Base-by-base conservation (phyloP, 1,284 basidiomycete species). In the Cystobasidiaceae sp. region DNA sequence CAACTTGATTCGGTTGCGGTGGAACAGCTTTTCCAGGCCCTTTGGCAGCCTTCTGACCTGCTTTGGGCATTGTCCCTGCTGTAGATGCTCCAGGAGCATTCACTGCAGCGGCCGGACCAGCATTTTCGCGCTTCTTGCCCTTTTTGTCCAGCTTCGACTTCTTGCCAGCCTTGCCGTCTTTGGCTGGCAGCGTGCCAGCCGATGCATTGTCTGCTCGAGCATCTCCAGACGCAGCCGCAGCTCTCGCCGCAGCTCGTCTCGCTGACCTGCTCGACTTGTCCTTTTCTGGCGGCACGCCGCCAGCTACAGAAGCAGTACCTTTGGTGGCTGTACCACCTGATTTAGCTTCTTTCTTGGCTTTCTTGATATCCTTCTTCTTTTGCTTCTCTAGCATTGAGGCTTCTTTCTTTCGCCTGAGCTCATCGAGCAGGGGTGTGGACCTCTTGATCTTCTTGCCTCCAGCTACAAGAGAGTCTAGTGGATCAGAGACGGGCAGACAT, bases 351-450 rank as follows among this genome's bases (percentile, higher is more conserved):
- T 68, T 57, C 30, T 48, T 50, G 13, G 49, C 30, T 33, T 37
- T 49, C 11, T 43, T 28, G 37, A 43, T 44, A 8, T 60, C 56
- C 3, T 30, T 11, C 63, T 52, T 28, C 52, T 46, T 33, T 56
- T 58, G 19, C 70, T 21, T 59, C 85, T 71, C 84, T 60, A 30
- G 69, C 63, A 9, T 63, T 61, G 21, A n/a, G n/a, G 55, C 85
- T 71, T 84, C 81, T 73, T 86, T 88, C 75, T 89, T 86, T 0
- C 86, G 86, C 71, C 88, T 46, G 60, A 96, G 82, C 1, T 90
- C 89, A 72, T 93, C 90, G 33, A 96, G 83, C 25, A 94, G 82
- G 0, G 92, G 92, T 0, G 92, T 94, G 0, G 87, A 87, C 66
- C 86, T 90, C 0, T 89, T 54, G 46, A 57, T 25, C 15, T 30